A percentile compares a stretch with the other conserved stretches of the same genome.
Conservation (phyloP, 1,284 basidiomycete species). For the Cutaneotrichosporon sp. region DNA sequence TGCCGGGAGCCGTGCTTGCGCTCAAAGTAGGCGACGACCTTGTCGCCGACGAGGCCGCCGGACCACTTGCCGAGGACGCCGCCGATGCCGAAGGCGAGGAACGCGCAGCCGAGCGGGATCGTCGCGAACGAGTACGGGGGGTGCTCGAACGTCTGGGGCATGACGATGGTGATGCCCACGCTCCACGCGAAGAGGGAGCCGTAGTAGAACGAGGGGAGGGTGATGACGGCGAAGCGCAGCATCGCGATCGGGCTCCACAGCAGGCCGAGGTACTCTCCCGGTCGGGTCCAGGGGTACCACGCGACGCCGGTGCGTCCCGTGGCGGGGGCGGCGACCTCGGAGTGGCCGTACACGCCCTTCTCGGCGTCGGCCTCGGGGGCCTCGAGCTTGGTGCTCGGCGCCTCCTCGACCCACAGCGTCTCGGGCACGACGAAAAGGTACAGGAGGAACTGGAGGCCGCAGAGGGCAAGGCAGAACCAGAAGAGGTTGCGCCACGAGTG, state of each 20-base stretch:
- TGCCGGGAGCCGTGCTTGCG: constrained; percentile 39
- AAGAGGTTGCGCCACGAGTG: constrained; percentile 39
- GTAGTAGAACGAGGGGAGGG: constrained; percentile 44
- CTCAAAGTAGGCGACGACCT: constrained; percentile 38
- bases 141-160: constrained; percentile 42
- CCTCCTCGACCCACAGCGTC: constrained; percentile 39
- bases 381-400: background rate
- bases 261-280: constrained; percentile 36
- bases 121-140: constrained; percentile 44
- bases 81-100: constrained; percentile 48
- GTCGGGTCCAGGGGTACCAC: constrained; percentile 48
- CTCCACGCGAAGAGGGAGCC: constrained; percentile 46
- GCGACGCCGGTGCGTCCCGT: constrained; percentile 30
- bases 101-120: constrained; percentile 41
- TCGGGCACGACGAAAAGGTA: constrained; percentile 47
- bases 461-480: constrained; percentile 45
- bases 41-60: constrained; percentile 45
- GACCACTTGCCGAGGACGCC: constrained; percentile 47
- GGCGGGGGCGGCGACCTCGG: background rate
- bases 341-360: background rate
- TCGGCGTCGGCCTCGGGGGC: background rate
- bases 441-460: constrained; percentile 20
- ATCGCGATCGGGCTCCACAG: constrained; percentile 38
- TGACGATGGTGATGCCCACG: constrained; percentile 47
- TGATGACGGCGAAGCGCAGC: constrained; percentile 28